Evolutionary conservation across 2,329 filamentous ascomycete genomes (phyloP), one percentile per base, ranked within the genome.

Genomic region (Hymenoscyphus albidus): DNA sequence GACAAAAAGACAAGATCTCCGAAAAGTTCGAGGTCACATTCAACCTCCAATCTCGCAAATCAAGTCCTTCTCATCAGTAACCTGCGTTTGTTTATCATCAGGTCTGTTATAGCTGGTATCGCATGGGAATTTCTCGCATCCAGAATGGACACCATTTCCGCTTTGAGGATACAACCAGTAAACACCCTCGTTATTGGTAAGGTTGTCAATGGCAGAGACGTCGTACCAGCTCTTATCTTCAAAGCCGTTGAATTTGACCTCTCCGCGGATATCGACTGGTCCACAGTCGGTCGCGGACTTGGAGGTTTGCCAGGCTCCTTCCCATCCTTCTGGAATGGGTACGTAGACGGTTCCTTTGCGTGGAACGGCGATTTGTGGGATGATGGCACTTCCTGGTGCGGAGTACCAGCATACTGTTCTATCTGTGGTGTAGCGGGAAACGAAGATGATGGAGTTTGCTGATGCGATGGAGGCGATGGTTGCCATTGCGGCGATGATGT

Each of bases 191-290:
- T 62, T 62, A 44, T 62, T 51, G 14, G 16, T 32, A 5, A 22
- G 32, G 4, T 48, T 51, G 32, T 62, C 60, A 16, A 62, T 57
- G 27, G 51, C 51, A 57, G 32, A 40, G 51, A 62, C 51, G 44
- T 62, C 60, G 18, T 62, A 62, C 22, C 27, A 62, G 14, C 48
- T 62, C 16, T 56, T 62, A 32, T 42, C 60, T 31, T 62, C 60
- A 18, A 14, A 62, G 32, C 38, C 60, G 18, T 57, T 35, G 60
- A 62, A 62, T 5, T 31, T 38, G 1, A 62, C 48, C 35, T 62
- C 60, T 0, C 60, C 60, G 14, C 60, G 60, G 22, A 62, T 44
- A 13, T 35, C 60, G 14, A 44, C 32, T 56, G 60, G 48, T 27
- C 48, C 48, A 57, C 48, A 57, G 60, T 57, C 51, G 3, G 48